Base-by-base conservation (phyloP, 2,329 filamentous ascomycete genomes). In the Cercospora janseana region DNA sequence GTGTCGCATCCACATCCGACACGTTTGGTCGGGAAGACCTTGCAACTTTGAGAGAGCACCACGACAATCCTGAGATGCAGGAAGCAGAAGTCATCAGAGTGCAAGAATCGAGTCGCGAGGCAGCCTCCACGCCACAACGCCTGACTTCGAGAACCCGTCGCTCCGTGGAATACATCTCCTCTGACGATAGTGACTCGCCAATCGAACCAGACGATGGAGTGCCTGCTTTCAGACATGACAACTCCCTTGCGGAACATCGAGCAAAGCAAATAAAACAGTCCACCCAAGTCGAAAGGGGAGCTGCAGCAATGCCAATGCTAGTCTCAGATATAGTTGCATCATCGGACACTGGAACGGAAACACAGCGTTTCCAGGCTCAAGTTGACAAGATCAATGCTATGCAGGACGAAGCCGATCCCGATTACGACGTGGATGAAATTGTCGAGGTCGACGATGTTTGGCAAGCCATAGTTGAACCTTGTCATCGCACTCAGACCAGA, bases 361-460 rank as follows among this genome's bases (percentile, higher is more conserved):
- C 41, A 18, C 41, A 44, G 27, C 41, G 26, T 1, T 16, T 18
- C 4, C 41, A 44, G 15, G 41, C 24, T 20, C 16, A 15, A 13
- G 41, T 44, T 18, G 26, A 44, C 9, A 44, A 29, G 26, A 44
- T 44, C 16, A 29, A 21, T n/a, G 41, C 41, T 29, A 29, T n/a
- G 41, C 41, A 44, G 41, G 41, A 44, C 29, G 26, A 27, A n/a
- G 41, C 41, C 10, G 41, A 44, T 24, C 41, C 41, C 18, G 41
- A 44, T 20, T 27, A 29, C 10, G 41, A 44, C 13, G 8, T 27
- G 5, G 41, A 29, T 24, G 41, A 29, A 18, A 27, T 27, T 44
- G 26, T 44, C 15, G 41, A 32, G 10, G 6, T 23, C 35, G 20
- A 38, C 3, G 13, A 6, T 4, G 10, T 23, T 13, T 24, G 18